A percentile compares a stretch with the other conserved stretches of the same genome.
These are phyloP conservation scores for Trichoderma sp. DNA, from an alignment of 2,329 filamentous ascomycete genomes.

Conservation along the genomic window DNA sequence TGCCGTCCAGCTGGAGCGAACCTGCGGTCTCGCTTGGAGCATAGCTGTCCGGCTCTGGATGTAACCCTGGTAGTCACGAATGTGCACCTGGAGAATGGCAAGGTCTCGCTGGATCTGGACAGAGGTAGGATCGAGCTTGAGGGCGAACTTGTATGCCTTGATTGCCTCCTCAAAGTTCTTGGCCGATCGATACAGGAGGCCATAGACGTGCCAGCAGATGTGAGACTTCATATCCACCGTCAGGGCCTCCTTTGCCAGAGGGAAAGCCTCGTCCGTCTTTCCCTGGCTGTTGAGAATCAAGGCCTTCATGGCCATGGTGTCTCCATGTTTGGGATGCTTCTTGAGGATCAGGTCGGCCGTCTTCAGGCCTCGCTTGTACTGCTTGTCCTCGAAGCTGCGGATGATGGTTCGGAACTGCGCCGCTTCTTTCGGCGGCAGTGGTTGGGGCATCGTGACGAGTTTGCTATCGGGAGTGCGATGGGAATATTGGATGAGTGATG, in stretches of 20 bases:
- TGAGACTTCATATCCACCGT: slow-evolving; percentile 98
- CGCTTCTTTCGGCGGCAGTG: slow-evolving; percentile 80
- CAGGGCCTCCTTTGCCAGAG: slow-evolving; percentile 85
- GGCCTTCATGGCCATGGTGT: slow-evolving; percentile 98
- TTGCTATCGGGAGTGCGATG: not conserved
- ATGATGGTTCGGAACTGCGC: slow-evolving; percentile 93
- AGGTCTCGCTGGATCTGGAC: slow-evolving; percentile 91
- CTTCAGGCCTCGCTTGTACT: slow-evolving; percentile 94
- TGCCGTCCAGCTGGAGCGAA: slow-evolving; percentile 97
- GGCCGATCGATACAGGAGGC: slow-evolving; percentile 82
- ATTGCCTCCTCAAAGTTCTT: slow-evolving; percentile 99
- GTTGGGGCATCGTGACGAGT: slow-evolving; percentile 60
- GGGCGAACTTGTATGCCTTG: slow-evolving; percentile 96
- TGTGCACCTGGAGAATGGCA: slow-evolving; percentile 90
- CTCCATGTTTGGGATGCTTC: slow-evolving; percentile 93
- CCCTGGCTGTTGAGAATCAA: slow-evolving; percentile 91
- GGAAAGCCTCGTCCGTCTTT: slow-evolving; percentile 91
- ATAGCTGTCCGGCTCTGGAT: slow-evolving; percentile 84
- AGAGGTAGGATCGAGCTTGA: slow-evolving; percentile 90
- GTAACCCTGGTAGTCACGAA: slow-evolving; percentile 92
- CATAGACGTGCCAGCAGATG: slow-evolving; percentile 99
- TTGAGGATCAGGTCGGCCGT: slow-evolving; percentile 93
- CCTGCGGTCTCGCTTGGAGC: slow-evolving; percentile 75
- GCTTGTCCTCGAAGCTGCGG: slow-evolving; percentile 95
- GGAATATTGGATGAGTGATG: not conserved